Percentiles rank a stretch among this genome's conserved stretches.
These are phyloP conservation scores for Mycotypha africana DNA, from an alignment of 371 early-diverging fungal genomes.

Conservation along the genomic window DNA sequence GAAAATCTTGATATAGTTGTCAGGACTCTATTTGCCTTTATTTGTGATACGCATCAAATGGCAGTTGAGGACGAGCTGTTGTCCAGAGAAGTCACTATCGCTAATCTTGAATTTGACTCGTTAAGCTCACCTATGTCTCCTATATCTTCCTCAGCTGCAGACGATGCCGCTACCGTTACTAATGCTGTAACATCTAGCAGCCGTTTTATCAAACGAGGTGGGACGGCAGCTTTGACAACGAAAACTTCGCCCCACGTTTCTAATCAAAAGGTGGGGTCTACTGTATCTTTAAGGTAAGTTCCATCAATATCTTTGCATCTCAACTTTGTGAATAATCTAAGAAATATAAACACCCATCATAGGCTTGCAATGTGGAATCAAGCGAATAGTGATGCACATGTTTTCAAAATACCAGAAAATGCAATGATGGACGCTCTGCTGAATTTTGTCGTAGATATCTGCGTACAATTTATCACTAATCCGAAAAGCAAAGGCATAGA, in stretches of 20 bases:
- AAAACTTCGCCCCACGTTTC: constrained; percentile 44
- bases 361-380: constrained; percentile 30
- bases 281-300: too few species aligned
- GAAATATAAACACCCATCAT: too few species aligned
- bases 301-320: too few species aligned
- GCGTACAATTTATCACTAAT: constrained; percentile 53
- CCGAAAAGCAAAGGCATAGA: constrained; percentile 32
- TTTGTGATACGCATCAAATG: constrained; percentile 41
- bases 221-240: constrained; percentile 32
- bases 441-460: constrained; percentile 52
- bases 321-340: too few species aligned
- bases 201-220: constrained; percentile 44
- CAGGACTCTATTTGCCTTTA: constrained; percentile 47
- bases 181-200: constrained; percentile 8
- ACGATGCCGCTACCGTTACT: constrained; percentile 13
- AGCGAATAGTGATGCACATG: constrained; percentile 1
- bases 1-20: constrained; percentile 57
- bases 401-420: constrained; percentile 11
- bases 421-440: constrained; percentile 37
- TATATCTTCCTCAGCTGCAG: constrained; percentile 11
- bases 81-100: constrained; percentile 35
- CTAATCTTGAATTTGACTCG: constrained; percentile 18
- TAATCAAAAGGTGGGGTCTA: too few species aligned
- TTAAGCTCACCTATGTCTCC: constrained; percentile 5
- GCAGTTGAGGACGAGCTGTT: constrained; percentile 39